phyloP scores from a whole-genome alignment of 176 grass and related monocot species.

The Lolium perenne region DNA sequence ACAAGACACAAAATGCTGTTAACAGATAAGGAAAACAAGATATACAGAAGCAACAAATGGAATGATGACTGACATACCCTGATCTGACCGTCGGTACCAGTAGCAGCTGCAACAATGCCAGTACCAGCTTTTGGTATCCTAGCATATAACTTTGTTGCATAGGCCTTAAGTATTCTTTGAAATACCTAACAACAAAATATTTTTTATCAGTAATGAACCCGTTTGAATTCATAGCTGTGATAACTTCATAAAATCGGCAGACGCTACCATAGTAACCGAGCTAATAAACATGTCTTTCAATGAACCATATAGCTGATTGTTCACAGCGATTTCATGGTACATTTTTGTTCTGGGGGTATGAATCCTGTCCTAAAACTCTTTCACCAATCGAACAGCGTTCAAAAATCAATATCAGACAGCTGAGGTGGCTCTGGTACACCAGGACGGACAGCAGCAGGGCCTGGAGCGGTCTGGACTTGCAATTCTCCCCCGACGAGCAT shows the following conservation, averaged over 20 bases:
- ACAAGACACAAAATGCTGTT: constrained; percentile 43
- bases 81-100: constrained; percentile 94
- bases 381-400: constrained; percentile 4
- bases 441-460: too few relatives aligned
- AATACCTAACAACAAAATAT: constrained; percentile 71
- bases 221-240: constrained; percentile 26
- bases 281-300: not conserved
- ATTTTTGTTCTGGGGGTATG: constrained; percentile 10
- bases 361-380: constrained; percentile 27
- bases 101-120: constrained; percentile 94
- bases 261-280: constrained; percentile 4
- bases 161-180: constrained; percentile 96
- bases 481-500: too few relatives aligned
- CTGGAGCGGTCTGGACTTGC: too few relatives aligned
- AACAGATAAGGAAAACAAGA: constrained; percentile 30
- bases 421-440: too few relatives aligned
- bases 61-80: constrained; percentile 56
- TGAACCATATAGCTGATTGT: constrained; percentile 2
- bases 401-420: constrained; percentile 15
- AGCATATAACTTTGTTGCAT: constrained; percentile 79
- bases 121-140: constrained; percentile 97
- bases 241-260: constrained; percentile 16
- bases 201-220: constrained; percentile 28
- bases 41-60: not conserved
- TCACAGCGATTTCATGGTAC: constrained; percentile 15